These are phyloP conservation scores for Pichia gijzeniarum DNA, from an alignment of 805 yeast species.

Conservation along the genomic window DNA sequence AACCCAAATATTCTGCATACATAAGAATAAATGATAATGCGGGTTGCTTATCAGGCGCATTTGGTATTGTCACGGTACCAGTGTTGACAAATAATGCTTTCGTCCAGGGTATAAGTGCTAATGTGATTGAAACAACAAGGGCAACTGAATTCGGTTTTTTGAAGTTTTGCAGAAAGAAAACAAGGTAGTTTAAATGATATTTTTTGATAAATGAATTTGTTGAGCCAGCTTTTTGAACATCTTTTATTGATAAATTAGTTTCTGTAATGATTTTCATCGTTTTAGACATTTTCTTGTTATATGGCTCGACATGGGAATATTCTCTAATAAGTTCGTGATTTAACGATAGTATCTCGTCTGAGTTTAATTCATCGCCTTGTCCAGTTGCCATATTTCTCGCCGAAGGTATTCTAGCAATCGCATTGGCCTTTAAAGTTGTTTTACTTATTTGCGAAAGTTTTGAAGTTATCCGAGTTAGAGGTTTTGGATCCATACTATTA, in stretches of 20 bases:
- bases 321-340: conserved; percentile 29
- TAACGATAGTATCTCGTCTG: conserved; percentile 16
- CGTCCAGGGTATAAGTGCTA: conserved; percentile 51
- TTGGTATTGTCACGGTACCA: conserved; percentile 25
- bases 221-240: conserved; percentile 22
- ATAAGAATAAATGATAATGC: conserved; percentile 50
- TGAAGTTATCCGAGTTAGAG: conserved; percentile 5
- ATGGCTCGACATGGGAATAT: conserved; percentile 31
- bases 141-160: conserved; percentile 44
- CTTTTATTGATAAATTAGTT: conserved; percentile 26
- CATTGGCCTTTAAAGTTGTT: conserved; percentile 6
- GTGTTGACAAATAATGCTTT: conserved; percentile 39
- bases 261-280: conserved; percentile 30
- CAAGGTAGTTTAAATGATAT: conserved; percentile 25
- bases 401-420: conserved; percentile 27
- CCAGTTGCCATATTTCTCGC: conserved; percentile 19
- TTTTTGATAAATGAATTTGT: conserved; percentile 23
- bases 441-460: conserved; percentile 7
- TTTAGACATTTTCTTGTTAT: conserved; percentile 25
- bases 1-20: conserved; percentile 41
- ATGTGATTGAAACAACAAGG: conserved; percentile 37
- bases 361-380: neutral
- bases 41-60: conserved; percentile 45
- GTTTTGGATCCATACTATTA: conserved; percentile 2
- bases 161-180: conserved; percentile 39